Percentiles rank a stretch among this genome's conserved stretches.
Evolutionary conservation across 225 moss, liverwort and hornwort species (phyloP).

Genomic region (Marchantia polymorpha): DNA sequence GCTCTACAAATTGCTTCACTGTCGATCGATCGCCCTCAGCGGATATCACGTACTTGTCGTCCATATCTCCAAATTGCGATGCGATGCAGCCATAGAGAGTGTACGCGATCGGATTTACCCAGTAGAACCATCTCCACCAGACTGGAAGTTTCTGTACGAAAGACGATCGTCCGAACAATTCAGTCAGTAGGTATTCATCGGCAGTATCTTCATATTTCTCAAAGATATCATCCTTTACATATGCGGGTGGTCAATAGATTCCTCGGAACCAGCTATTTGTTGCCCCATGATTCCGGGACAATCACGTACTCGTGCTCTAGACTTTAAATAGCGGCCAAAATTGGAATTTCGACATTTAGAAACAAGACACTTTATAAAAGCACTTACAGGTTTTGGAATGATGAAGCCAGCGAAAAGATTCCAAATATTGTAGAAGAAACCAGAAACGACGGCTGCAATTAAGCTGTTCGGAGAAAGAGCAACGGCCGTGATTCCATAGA

Average conservation of each 20-base stretch:
- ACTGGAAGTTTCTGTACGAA: slow-evolving; percentile 13
- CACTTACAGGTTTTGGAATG: slow-evolving; percentile 26
- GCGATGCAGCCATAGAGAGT: slow-evolving; percentile 27
- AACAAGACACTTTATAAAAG: no score
- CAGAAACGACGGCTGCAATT: slow-evolving; percentile 25
- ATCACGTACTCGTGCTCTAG: no score
- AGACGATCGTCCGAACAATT: neutral
- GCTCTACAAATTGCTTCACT: neutral
- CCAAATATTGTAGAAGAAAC: slow-evolving; percentile 38
- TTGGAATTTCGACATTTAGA: no score
- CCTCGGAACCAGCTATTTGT: no score
- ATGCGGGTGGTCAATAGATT: no score
- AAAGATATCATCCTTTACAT: no score
- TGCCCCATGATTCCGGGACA: no score
- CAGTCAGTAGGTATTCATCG: no score
- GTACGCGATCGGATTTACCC: slow-evolving; percentile 25
- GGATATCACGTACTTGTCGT: neutral
- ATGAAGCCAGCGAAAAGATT: slow-evolving; percentile 40
- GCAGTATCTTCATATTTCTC: no score
- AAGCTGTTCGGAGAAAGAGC: slow-evolving; percentile 34
- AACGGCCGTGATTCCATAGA: slow-evolving; percentile 43
- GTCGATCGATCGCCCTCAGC: neutral
- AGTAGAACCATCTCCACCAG: slow-evolving; percentile 33
- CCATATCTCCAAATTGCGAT: slow-evolving; percentile 31
- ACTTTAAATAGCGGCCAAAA: no score